Percentiles rank a stretch among this genome's conserved stretches.
phyloP scores from a whole-genome alignment of 2,329 filamentous ascomycete species.

The Colletotrichum falcatum region DNA sequence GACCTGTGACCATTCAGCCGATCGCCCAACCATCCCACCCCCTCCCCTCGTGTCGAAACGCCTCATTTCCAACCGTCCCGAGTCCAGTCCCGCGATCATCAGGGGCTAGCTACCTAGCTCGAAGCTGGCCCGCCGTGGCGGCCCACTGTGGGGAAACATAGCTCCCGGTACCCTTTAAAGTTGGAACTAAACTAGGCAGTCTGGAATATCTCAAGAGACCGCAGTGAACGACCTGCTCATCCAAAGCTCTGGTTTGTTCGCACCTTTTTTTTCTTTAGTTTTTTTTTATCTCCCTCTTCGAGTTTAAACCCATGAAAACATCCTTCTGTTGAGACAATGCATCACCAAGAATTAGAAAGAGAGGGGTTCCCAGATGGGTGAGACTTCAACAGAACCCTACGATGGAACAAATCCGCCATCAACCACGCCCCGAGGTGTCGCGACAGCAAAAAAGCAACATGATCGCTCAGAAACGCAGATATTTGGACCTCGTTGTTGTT shows the following conservation, averaged over 20 bases:
- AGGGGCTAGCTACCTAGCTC: background rate
- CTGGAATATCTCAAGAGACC: background rate
- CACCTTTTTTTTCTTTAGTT: no score
- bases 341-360: background rate
- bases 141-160: slow-evolving; percentile 24
- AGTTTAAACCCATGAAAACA: no score
- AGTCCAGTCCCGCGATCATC: background rate
- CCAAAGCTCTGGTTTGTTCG: background rate
- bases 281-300: no score
- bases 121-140: background rate
- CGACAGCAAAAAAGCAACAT: background rate
- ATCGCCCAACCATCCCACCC: background rate
- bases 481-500: background rate
- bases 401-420: background rate
- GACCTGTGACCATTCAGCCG: background rate
- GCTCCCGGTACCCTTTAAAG: no score
- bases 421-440: no score
- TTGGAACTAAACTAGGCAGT: no score
- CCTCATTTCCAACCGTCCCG: background rate
- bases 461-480: background rate
- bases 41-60: background rate
- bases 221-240: background rate
- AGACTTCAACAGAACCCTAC: no score
- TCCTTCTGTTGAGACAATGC: background rate
- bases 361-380: no score